Base-by-base conservation (phyloP, 2,329 filamentous ascomycete genomes). In the Venturiaceae sp. region DNA sequence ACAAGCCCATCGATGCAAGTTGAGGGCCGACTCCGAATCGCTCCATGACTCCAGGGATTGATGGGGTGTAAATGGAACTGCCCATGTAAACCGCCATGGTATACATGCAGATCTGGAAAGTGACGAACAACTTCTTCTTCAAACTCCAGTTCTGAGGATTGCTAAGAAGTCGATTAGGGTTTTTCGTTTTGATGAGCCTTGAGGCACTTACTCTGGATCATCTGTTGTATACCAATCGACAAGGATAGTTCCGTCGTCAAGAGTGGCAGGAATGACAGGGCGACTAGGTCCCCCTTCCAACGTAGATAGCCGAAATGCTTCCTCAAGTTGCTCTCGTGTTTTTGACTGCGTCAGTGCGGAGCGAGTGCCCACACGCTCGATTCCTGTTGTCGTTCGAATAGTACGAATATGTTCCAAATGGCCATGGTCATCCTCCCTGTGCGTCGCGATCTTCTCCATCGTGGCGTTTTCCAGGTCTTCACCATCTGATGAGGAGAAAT, bases 61-160 rank as follows among this genome's bases (percentile, higher is more conserved):
- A 70, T 8, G 74, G 70, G 0, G 71, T 66, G 69, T 83, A 84
- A 59, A 85, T 79, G 1, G 77, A 72, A 1, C 74, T 75, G 5
- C 76, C 77, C 64, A 75, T 77, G 64, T 82, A 82, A 3, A 82
- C 82, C 26, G 82, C 78, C 61, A 85, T 80, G 0, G 83, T 86
- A 73, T 80, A 85, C 4, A 82, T 62, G 60, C 65, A 71, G 46
- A 77, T 75, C 62, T 73, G 68, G 3, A 64, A 54, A 0, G 71
- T 66, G 2, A 73, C 72, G 5, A 74, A 63, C 0, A 63, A 39
- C 59, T 69, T 71, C 60, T 67, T 69, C 5, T 56, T 59, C 7
- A 55, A 53, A 9, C 56, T 60, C 65, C 67, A 71, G 53, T 70
- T 69, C 52, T 69, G 68, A 2, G 67, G 68, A 55, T 71, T 69